These are phyloP conservation scores for Stenogyne calaminthoides DNA, from an alignment of 305 asterid genomes.

Conservation along the genomic window DNA sequence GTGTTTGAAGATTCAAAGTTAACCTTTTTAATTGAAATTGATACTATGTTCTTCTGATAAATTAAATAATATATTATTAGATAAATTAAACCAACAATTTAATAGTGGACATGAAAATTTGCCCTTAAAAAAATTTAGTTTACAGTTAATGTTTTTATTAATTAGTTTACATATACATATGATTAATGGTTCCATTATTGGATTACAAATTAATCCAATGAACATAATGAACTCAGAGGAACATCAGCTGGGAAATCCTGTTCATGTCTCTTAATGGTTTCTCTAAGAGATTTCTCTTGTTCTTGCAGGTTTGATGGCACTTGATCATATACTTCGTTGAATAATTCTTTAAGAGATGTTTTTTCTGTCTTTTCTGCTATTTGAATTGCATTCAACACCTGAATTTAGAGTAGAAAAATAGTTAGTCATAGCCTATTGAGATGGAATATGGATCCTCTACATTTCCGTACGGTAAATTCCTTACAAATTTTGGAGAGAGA, in stretches of 20 bases:
- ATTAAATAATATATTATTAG: too few relatives aligned
- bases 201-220: too few relatives aligned
- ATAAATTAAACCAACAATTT: background rate
- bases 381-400: slow-evolving; percentile 51
- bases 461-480: background rate
- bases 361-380: slow-evolving; percentile 43
- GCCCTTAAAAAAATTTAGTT: too few relatives aligned
- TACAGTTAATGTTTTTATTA: background rate
- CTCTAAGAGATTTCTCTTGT: slow-evolving; percentile 46
- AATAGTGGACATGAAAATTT: background rate
- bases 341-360: slow-evolving; percentile 36
- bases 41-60: too few relatives aligned
- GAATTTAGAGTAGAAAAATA: background rate
- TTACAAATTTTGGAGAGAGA: background rate
- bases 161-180: background rate
- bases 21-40: too few relatives aligned
- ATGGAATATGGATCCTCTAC: background rate
- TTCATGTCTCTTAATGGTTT: slow-evolving; percentile 32
- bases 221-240: slow-evolving; percentile 18
- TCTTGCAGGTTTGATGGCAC: slow-evolving; percentile 39
- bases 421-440: background rate
- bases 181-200: background rate
- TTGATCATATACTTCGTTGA: slow-evolving; percentile 39
- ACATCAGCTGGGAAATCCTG: slow-evolving; percentile 45
- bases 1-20: too few relatives aligned